Evolutionary conservation across 192 early-diverging fungal species (phyloP), one percentile per base, ranked within the genome.

Genomic region (Coemansia sp.): DNA sequence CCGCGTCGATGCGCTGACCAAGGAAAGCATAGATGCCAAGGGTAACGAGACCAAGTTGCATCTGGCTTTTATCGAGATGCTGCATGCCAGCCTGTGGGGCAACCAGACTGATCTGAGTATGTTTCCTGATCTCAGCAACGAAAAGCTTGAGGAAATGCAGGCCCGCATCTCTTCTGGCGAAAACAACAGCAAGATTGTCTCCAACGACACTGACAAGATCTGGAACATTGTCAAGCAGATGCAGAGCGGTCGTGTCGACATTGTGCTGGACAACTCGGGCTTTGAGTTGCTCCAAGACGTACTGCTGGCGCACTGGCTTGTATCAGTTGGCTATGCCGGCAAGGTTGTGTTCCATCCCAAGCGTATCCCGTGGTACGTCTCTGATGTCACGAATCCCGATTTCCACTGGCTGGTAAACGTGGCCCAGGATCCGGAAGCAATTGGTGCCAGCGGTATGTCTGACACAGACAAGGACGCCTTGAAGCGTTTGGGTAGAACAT

Each of bases 281-380:
- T 95, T 97, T 68, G 96, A 98, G 80, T 82, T 96, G 45, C 93
- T 88, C 51, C 89, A 88, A 17, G 96, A 98, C 69, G 76, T 98
- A 49, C 76, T 92, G 8, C 84, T 98, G 62, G 93, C 94, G 12
- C 89, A 97, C 60, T 93, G 86, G 80, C 84, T 98, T 29, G 76
- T 94, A 38, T 83, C 86, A 22, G 75, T 87, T 1, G 86, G 87
- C 14, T 76, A 85, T 30, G 93, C 92, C 0, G 69, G 62, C 7
- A 71, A 83, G 29, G 74, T 97, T 14, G 84, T 90, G 20, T 93
- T 97, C 71, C 92, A 97, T 68, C 81, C 86, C 61, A 99, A 99
- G 72, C 71, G 78, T 16, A 87, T 94, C 58, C 96, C 96, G 25
- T 99, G 97, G 97, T 99, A 96, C 65, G 97, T 99, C 28, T 94